phyloP scores from a whole-genome alignment of 129 eudicot species.

The Flaveria brownii region DNA sequence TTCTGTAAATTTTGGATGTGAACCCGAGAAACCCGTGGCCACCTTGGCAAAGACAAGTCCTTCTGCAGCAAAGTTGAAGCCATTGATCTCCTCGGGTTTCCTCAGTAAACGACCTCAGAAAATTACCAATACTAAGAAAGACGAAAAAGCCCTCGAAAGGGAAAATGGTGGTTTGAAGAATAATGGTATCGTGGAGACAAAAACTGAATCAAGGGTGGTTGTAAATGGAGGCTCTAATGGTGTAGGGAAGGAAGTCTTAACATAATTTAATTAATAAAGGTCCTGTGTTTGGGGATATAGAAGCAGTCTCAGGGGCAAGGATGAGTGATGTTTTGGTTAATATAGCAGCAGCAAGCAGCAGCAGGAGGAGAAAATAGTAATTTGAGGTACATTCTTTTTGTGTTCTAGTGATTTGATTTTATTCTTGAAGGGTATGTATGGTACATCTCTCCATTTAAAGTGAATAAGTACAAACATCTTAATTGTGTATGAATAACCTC shows the following conservation, averaged over 20 bases:
- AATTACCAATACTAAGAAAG: conserved; percentile 22
- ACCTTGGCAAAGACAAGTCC: conserved; percentile 20
- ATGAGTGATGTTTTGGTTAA: conserved; percentile 26
- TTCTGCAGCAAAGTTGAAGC: conserved; percentile 35
- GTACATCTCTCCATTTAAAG: conserved; percentile 23
- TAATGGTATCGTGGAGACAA: neutral
- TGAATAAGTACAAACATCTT: conserved; percentile 28
- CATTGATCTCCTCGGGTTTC: conserved; percentile 52
- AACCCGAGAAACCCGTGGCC: conserved; percentile 20
- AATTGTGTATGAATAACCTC: no score
- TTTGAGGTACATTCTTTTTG: conserved; percentile 26
- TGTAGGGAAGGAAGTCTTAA: conserved; percentile 13
- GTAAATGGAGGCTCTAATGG: conserved; percentile 29
- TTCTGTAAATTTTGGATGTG: conserved; percentile 13
- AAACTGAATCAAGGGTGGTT: conserved; percentile 19
- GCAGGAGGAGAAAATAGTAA: neutral
- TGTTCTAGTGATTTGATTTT: conserved; percentile 22
- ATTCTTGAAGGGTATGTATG: conserved; percentile 26
- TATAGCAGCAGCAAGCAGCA: conserved; percentile 18
- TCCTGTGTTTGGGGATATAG: conserved; percentile 31
- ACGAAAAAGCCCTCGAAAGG: conserved; percentile 23
- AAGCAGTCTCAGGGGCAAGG: conserved; percentile 31
- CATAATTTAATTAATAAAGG: conserved; percentile 15
- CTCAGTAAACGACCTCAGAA: conserved; percentile 44
- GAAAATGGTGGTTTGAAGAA: conserved; percentile 18